A percentile compares a stretch with the other conserved stretches of the same genome.
phyloP scores from a whole-genome alignment of 148 eudicot genomes.

The Nepenthes mirabilis region DNA sequence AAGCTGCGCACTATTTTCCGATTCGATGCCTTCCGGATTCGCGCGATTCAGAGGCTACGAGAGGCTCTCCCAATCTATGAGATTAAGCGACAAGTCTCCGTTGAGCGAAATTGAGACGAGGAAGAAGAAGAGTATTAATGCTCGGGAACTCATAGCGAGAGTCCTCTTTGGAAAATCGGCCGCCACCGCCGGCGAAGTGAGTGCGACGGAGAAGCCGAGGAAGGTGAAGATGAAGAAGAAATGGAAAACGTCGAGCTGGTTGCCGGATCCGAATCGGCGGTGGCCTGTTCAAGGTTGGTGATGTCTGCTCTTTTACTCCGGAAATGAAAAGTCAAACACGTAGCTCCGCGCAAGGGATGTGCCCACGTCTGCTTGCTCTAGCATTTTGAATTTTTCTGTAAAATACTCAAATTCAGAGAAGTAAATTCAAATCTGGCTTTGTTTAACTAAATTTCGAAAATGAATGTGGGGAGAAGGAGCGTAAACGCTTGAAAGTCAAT shows the following conservation, averaged over 20 bases:
- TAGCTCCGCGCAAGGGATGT: too few relatives aligned
- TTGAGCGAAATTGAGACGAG: background rate
- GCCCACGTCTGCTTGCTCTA: too few relatives aligned
- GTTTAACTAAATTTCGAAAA: too few relatives aligned
- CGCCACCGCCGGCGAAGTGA: background rate
- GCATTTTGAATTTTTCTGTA: too few relatives aligned
- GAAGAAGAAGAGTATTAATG: slow-evolving; percentile 4
- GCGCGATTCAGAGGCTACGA: slow-evolving; percentile 3
- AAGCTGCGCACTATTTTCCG: slow-evolving; percentile 4
- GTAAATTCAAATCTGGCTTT: too few relatives aligned
- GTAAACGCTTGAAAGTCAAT: too few relatives aligned
- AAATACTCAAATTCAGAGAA: too few relatives aligned
- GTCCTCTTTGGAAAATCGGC: slow-evolving; percentile 12
- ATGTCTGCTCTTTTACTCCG: background rate
- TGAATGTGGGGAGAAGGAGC: too few relatives aligned
- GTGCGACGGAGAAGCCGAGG: background rate
- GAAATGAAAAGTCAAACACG: too few relatives aligned
- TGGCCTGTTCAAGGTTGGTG: slow-evolving; percentile 43
- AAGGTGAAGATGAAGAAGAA: slow-evolving; percentile 8
- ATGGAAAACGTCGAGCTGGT: slow-evolving; percentile 16
- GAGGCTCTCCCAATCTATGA: slow-evolving; percentile 6
- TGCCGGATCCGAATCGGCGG: slow-evolving; percentile 29
- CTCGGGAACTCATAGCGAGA: slow-evolving; percentile 14
- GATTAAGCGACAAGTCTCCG: background rate
- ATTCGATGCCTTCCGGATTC: slow-evolving; percentile 1